Evolutionary conservation across 495 filamentous ascomycete genomes (phyloP), one percentile per base, ranked within the genome.

Genomic region (Cudoniella acicularis): DNA sequence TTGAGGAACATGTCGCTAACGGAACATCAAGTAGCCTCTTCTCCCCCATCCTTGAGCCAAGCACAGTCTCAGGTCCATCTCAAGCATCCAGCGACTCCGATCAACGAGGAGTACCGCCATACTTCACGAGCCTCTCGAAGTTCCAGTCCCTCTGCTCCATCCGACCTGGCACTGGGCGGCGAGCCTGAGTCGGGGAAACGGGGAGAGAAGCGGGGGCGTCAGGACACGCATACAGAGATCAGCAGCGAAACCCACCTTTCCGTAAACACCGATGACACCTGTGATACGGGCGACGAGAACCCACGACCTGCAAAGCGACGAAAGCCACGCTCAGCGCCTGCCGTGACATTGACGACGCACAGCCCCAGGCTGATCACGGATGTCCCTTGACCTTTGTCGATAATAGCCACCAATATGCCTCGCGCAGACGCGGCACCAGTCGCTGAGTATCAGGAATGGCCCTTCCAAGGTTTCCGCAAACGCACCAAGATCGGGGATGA

Each of bases 1-100:
- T 59, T 58, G 41, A 51, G 21, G 58, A 61, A 61, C 17, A 49
- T n/a, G 45, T 63, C 42, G 54, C 59, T 63, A 49, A 60, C 18
- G 23, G 50, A 60, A 60, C 36, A 60, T 58, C 40, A 40, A 63
- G 42, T n/a, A 63, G 56, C 0, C n/a, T 54, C 60, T 54, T 58
- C 54, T n/a, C 30, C 26, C 27, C 2, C 57, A 36, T 54, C 40
- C 18, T 56, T 56, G 58, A 56, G 58, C 52, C 58, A 22, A 55
- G 43, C 41, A 54, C 16, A 62, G 49, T 48, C 22, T 23, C 6
- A 52, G 49, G 49, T 23, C 49, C 9, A 52, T 23, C 49, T 10
- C 25, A 23, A 23, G 49, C 23, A 52, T 30, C 49, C 49, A 23
- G 49, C 23, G 23, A 52, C 49, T 52, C 49, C 49, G 11, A 52